Conservation (phyloP, 192 early-diverging fungal species). For the Backusella sp. region DNA sequence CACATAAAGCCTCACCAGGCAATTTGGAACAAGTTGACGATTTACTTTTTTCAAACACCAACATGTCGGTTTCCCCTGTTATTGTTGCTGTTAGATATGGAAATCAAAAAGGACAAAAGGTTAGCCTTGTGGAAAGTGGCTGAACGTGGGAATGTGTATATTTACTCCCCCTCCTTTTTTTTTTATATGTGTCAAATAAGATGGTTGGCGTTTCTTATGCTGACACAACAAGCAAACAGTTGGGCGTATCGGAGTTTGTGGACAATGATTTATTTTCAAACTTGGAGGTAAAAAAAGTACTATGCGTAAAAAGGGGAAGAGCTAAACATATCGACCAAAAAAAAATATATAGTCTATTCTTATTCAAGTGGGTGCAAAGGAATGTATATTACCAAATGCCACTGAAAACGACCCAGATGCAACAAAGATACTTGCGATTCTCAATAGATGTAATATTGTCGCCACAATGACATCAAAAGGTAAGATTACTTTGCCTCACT, state of each 20-base stretch:
- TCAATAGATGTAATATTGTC: conserved; percentile 77
- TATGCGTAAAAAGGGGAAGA: not conserved
- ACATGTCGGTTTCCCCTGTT: conserved; percentile 73
- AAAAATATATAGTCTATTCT: conserved; percentile 60
- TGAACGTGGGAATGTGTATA: not conserved
- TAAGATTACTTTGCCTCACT: conserved; percentile 18
- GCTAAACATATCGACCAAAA: not conserved
- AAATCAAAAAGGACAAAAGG: conserved; percentile 61
- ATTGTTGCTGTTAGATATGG: conserved; percentile 75
- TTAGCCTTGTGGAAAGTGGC: conserved; percentile 5
- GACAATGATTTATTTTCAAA: conserved; percentile 94
- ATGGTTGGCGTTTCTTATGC: conserved; percentile 86
- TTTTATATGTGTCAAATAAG: conserved; percentile 18
- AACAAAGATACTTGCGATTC: conserved; percentile 63
- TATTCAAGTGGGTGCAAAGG: conserved; percentile 93
- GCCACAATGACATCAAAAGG: conserved; percentile 66
- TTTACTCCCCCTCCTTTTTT: not conserved
- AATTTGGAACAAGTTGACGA: conserved; percentile 93
- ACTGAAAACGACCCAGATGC: conserved; percentile 62
- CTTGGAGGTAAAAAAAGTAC: conserved; percentile 67
- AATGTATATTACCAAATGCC: conserved; percentile 69
- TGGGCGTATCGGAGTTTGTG: conserved; percentile 87
- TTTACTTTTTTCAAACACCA: conserved; percentile 73
- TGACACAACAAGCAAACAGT: conserved; percentile 76
- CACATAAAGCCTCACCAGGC: conserved; percentile 84